phyloP scores from a whole-genome alignment of 441 rosid genomes.

The Gossypium gossypioides region DNA sequence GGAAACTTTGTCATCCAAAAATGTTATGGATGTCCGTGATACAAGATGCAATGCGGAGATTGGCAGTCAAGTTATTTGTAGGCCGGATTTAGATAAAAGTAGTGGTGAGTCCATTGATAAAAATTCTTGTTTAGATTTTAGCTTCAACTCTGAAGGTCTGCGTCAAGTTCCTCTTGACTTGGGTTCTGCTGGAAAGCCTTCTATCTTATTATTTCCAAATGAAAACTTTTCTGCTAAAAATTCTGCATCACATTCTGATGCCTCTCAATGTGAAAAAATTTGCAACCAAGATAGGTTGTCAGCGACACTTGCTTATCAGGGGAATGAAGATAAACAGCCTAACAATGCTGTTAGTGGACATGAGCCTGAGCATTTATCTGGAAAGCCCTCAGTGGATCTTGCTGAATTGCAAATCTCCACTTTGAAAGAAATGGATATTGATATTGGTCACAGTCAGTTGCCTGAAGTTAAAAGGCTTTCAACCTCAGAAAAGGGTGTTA shows the following conservation, averaged over 20 bases:
- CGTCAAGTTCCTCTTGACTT: constrained; percentile 34
- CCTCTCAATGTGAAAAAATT: constrained; percentile 20
- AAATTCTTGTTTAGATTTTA: constrained; percentile 29
- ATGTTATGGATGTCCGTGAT: constrained; percentile 5
- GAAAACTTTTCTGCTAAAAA: constrained; percentile 22
- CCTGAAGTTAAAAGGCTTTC: constrained; percentile 27
- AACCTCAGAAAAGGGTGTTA: constrained; percentile 28
- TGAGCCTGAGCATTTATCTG: constrained; percentile 24
- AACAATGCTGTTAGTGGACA: constrained; percentile 22
- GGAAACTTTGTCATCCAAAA: constrained; percentile 21
- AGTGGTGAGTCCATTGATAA: constrained; percentile 24
- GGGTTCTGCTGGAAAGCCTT: constrained; percentile 27
- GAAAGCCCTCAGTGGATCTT: constrained; percentile 23
- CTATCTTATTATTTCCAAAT: constrained; percentile 21
- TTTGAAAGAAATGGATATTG: constrained; percentile 37
- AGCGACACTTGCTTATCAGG: constrained; percentile 21
- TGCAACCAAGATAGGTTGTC: constrained; percentile 31
- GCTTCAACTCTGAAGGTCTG: constrained; percentile 24
- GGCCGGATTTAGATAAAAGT: constrained; percentile 26
- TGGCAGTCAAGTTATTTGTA: constrained; percentile 23
- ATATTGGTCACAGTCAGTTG: constrained; percentile 18
- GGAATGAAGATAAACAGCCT: constrained; percentile 24
- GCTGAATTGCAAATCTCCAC: constrained; percentile 30
- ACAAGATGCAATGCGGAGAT: constrained; percentile 7
- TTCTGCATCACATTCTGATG: constrained; percentile 26